A percentile compares a stretch with the other conserved stretches of the same genome.
Evolutionary conservation across 768 basidiomycete species (phyloP).

Genomic region (Clitopilus hobsonii): DNA sequence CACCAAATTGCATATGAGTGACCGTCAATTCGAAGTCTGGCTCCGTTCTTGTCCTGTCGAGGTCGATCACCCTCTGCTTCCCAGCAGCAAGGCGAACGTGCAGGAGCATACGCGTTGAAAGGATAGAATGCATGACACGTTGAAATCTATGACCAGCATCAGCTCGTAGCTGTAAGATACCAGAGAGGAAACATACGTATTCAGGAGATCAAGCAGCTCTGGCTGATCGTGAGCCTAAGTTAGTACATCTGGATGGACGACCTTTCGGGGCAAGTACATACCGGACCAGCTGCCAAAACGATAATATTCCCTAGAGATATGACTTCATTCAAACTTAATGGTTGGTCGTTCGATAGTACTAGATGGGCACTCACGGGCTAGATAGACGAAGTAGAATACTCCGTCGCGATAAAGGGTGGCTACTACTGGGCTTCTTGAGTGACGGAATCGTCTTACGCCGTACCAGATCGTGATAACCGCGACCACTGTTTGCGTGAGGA

Average conservation of each 20-base stretch:
- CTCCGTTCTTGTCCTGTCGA: too few relatives aligned
- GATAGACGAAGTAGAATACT: conserved; percentile 4
- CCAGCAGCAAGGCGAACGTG: conserved; percentile 1
- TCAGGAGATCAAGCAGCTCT: neutral
- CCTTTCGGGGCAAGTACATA: neutral
- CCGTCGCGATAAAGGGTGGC: conserved; percentile 7
- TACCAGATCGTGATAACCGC: conserved; percentile 4
- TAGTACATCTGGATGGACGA: neutral
- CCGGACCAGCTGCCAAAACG: neutral
- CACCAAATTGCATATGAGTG: too few relatives aligned
- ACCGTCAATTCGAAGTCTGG: too few relatives aligned
- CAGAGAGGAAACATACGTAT: neutral
- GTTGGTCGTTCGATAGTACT: too few relatives aligned
- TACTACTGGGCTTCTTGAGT: conserved; percentile 1
- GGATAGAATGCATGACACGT: conserved; percentile 1
- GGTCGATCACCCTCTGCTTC: too few relatives aligned
- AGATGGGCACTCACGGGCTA: conserved; percentile 3
- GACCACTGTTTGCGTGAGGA: neutral
- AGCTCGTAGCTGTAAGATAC: neutral
- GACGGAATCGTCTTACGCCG: conserved; percentile 3
- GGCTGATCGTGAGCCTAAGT: neutral
- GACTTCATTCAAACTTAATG: neutral
- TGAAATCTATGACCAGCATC: neutral
- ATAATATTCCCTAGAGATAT: neutral
- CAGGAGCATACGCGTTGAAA: conserved; percentile 1